Evolutionary conservation across 1,139 yeast genomes (phyloP), one percentile per base, ranked within the genome.

Genomic region (Nematodospora anomalae): DNA sequence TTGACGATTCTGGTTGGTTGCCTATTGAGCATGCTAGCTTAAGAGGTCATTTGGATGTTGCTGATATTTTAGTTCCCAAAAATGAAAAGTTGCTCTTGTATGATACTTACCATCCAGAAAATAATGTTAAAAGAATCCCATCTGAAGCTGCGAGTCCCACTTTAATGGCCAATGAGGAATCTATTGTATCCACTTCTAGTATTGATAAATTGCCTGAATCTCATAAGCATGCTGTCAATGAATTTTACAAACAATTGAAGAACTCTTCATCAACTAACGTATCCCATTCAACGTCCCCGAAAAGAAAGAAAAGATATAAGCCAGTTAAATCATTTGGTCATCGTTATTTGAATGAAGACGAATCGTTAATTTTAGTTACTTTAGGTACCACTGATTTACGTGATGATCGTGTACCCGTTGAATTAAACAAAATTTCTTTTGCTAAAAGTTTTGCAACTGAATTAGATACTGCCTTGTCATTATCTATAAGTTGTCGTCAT

Each of bases 11-110:
- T 28, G 97, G 97, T 0, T 92, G 97, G 97, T 80, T 90, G 16
- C 96, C 97, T 6, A 81, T 88, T 80, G 98, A 92, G 53, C 97
- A 92, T 59, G 97, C 97, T 0, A 83, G 88, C 39, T 68, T 92
- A 34, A 74, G 97, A 50, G 98, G 98, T 7, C 96, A 89, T 58
- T 64, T 90, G 43, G 72, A 67, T 2, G 77, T 87, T 16, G 82
- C 95, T 2, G 79, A 78, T 36, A 51, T 79, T 49, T 64, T 88
- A 39, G 64, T 64, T 37, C 86, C 87, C 1, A 38, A 40, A 1
- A 58, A 69, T 42, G 56, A 57, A 18, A 50, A 51, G 25, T 37
- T 71, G 24, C 58, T 71, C 31, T 50, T 66, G 14, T 69, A 64
- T 45, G 74, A 71, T 49, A 62, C 62, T 32, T 64, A 65, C 37